Evolutionary conservation across 805 yeast species (phyloP), one percentile per base, ranked within the genome.

Genomic region (Hemisphaericaspora nanyangensis): DNA sequence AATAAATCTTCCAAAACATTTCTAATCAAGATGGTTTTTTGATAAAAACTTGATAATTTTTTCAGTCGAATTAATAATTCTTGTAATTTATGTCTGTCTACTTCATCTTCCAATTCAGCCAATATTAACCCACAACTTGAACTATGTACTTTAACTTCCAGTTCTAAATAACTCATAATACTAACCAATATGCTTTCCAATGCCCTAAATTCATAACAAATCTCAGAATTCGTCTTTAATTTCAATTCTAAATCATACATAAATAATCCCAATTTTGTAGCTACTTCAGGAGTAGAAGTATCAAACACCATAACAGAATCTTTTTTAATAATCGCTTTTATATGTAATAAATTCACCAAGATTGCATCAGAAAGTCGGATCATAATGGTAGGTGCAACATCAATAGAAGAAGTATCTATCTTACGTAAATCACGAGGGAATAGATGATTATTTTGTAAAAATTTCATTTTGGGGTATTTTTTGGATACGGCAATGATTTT

Each of bases 361-460:
- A 91, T 85, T 37, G 95, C 83, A 46, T 77, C 76, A 18, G 77
- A 72, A n/a, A 67, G 52, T 43, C 97, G 74, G 17, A 89, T 88
- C 43, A 90, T 80, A 33, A 93, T 83, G 15, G 88, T 79, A 0
- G 99, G 99, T 3, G 90, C 90, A 16, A 91, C 86, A 59, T 88
- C 95, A 39, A 77, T 74, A 28, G 78, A 66, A 1, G 85, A 70
- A 4, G 81, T 68, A 52, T 91, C 96, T 37, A 90, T 82, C 54
- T 86, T 89, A 22, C 97, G 63, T 46, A 90, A 65, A 58, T 90
- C 97, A 61, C 97, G 68, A 2, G 97, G 95, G 46, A 82, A 87
- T 19, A 90, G 58, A 17, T 80, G 77, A 58, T 88, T 84, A 33
- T 84, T 80, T 39, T 63, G 70, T 7, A 91, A 70, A 43, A 91